Evolutionary conservation across 2,329 filamentous ascomycete genomes (phyloP), one percentile per base, ranked within the genome.

Genomic region (Aspergillus udagawae): DNA sequence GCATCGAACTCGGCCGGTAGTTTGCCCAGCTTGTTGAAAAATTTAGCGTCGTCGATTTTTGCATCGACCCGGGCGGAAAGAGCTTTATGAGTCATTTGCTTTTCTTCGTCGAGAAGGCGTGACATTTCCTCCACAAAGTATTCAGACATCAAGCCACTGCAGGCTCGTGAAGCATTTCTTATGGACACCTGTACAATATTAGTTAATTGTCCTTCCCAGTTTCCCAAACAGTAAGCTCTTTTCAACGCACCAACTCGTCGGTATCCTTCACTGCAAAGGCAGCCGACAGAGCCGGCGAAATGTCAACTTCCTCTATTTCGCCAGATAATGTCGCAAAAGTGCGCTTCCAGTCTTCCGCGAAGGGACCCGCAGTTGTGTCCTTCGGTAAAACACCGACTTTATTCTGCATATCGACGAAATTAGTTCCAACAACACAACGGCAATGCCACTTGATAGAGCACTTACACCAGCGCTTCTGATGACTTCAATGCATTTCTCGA

Each of bases 91-190:
- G 92, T 94, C 71, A 97, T 91, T 72, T 96, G 96, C 81, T 96
- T 97, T 75, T 97, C 95, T 65, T 92, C 89, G 70, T 99, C 94
- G 59, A 99, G 85, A 53, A 97, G 89, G 66, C 90, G 89, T 52
- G 93, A 96, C 92, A 99, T 97, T 73, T 97, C 92, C 71, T 99
- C 94, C 63, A 99, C 87, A 73, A 97, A 97, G 76, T 94, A 99
- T 58, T 93, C 91, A 52, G 91, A 91, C 87, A 97, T 95, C 59
- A 97, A 81, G 57, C 92, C 92, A 63, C 95, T 93, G 66, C 92
- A 97, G 49, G 94, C 93, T 71, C 94, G 90, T 55, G 94, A 94
- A 4, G 93, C 92, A 65, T 93, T 95, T 70, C 95, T 88, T 83
- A 99, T 97, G 10, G 91, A 88, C 64, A 93, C 90, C 83, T 86